Percentiles rank a stretch among this genome's conserved stretches.
phyloP scores from a whole-genome alignment of 345 rosid species.

The Physaria fendleri region DNA sequence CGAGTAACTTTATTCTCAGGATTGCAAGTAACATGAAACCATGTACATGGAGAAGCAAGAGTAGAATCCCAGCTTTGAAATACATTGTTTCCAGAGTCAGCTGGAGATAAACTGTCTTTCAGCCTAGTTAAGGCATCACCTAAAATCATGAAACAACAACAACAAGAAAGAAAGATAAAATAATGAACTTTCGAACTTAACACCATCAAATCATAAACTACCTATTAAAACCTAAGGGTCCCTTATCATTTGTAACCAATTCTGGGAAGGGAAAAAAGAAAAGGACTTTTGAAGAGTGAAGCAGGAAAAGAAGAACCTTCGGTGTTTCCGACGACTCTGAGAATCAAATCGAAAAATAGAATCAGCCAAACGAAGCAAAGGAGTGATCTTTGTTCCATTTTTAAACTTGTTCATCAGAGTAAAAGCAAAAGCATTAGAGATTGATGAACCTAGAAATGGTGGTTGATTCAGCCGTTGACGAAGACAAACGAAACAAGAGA shows the following conservation, averaged over 20 bases:
- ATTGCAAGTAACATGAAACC: slow-evolving; percentile 85
- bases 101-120: slow-evolving; percentile 38
- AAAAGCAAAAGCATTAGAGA: neutral
- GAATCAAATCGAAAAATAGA: slow-evolving; percentile 32
- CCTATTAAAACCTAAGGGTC: neutral
- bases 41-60: slow-evolving; percentile 72
- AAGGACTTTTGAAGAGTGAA: neutral
- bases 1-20: slow-evolving; percentile 56
- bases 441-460: neutral
- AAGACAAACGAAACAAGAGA: neutral
- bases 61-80: slow-evolving; percentile 83
- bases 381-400: slow-evolving; percentile 22
- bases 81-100: slow-evolving; percentile 52
- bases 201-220: neutral
- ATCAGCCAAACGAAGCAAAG: slow-evolving; percentile 32
- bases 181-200: neutral
- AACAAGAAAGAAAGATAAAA: neutral
- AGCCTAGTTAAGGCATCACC: slow-evolving; percentile 70
- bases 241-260: neutral
- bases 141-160: neutral
- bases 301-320: slow-evolving; percentile 41
- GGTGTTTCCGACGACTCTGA: slow-evolving; percentile 43
- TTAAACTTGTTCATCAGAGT: neutral
- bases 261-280: neutral
- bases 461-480: neutral